Conservation (phyloP, 129 eudicot genomes). For the Centaurea solstitialis region DNA sequence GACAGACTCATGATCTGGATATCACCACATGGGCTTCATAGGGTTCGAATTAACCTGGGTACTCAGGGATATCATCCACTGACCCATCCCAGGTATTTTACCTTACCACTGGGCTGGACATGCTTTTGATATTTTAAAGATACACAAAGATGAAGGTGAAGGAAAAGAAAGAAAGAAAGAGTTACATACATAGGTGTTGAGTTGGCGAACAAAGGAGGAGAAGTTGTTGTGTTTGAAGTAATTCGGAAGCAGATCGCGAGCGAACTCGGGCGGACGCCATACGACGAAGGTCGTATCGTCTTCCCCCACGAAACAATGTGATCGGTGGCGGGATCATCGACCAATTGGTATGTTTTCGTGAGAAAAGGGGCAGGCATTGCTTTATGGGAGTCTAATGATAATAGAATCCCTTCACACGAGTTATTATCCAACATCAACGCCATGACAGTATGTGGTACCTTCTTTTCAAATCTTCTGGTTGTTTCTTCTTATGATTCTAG, state of each 20-base stretch:
- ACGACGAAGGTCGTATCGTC: conserved; percentile 89
- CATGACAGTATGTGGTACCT: conserved; percentile 36
- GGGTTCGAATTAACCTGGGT: too few species aligned
- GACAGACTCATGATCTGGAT: too few species aligned
- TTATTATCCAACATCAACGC: conserved; percentile 81
- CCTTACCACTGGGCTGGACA: too few species aligned
- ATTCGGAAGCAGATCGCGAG: conserved; percentile 95
- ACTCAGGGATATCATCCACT: too few species aligned
- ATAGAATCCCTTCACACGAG: conserved; percentile 61
- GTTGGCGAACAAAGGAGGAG: conserved; percentile 97
- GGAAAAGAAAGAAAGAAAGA: neutral
- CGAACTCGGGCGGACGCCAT: conserved; percentile 99
- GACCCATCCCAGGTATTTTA: too few species aligned
- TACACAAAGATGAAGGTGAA: neutral
- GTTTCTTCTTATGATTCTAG: neutral
- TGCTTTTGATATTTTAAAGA: too few species aligned
- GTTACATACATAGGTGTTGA: conserved; percentile 80
- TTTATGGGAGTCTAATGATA: conserved; percentile 83
- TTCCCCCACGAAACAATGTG: conserved; percentile 96
- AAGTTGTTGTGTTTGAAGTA: conserved; percentile 97
- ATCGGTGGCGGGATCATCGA: conserved; percentile 82
- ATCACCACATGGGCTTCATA: too few species aligned
- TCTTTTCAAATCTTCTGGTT: conserved; percentile 20
- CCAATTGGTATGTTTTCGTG: conserved; percentile 85
- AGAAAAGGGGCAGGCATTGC: conserved; percentile 96